A percentile compares a stretch with the other conserved stretches of the same genome.
Evolutionary conservation across 352 stramenopile genomes (phyloP).

Genomic region (Phytophthora sojae): DNA sequence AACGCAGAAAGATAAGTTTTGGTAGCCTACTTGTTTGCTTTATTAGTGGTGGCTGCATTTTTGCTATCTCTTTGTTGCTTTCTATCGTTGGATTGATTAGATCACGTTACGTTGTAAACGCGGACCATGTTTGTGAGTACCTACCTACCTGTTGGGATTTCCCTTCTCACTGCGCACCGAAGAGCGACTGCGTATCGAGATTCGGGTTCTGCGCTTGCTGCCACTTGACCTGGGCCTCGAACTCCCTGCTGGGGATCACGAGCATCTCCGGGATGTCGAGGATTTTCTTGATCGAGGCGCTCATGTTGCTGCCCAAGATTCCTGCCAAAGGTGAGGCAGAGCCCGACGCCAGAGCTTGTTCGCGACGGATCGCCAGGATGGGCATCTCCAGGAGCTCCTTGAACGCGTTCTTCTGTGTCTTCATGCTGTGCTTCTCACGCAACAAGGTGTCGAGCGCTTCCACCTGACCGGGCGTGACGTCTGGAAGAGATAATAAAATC

Average conservation of each 20-base stretch:
- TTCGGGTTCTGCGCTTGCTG: constrained; percentile 60
- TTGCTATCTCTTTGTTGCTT: constrained; percentile 12
- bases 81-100: constrained; percentile 27
- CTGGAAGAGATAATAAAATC: constrained; percentile 67
- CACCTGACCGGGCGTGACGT: constrained; percentile 50
- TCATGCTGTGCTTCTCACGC: constrained; percentile 79
- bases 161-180: constrained; percentile 41
- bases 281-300: constrained; percentile 57
- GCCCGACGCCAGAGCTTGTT: constrained; percentile 43
- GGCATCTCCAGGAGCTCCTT: constrained; percentile 81
- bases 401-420: constrained; percentile 86
- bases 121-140: constrained; percentile 12
- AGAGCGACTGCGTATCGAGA: constrained; percentile 61
- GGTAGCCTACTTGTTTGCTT: constrained; percentile 12
- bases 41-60: constrained; percentile 17
- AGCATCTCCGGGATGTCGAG: constrained; percentile 74
- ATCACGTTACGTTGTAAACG: constrained; percentile 3
- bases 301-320: constrained; percentile 29
- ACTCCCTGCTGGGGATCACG: constrained; percentile 63
- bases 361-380: constrained; percentile 56
- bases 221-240: constrained; percentile 52
- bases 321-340: constrained; percentile 46
- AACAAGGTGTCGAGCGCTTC: constrained; percentile 60
- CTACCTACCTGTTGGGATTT: not conserved
- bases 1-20: constrained; percentile 7